Base-by-base conservation (phyloP, 2,329 filamentous ascomycete species). In the Penicillium sp. region DNA sequence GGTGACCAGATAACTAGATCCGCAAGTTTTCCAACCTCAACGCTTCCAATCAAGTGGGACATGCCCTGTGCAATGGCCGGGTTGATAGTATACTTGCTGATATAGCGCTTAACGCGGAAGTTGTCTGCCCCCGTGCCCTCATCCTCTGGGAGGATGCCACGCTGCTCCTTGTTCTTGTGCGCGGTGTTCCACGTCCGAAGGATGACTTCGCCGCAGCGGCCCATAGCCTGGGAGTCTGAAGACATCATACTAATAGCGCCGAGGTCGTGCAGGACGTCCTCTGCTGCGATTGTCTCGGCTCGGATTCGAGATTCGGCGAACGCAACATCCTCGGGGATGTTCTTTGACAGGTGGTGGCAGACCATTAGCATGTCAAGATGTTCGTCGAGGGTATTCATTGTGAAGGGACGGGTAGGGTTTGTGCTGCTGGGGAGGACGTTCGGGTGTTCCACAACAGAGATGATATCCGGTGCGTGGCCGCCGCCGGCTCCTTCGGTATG, bases 301-400 rank as follows among this genome's bases (percentile, higher is more conserved):
- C 94, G 91, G 78, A 98, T 98, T 45, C 94, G 91, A 41, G 89
- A 92, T 80, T 98, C 94, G 52, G 94, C 94, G 72, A 98, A 98
- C 1, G 93, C 93, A 15, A 98, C 90, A 75, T 98, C 94, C 80
- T 98, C 94, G 61, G 93, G 92, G 63, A 97, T 97, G 78, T 97
- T 89, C 77, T 91, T 92, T 56, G 89, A 93, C 9, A 98, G 83
- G 73, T 98, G 94, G 77, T 98, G 94, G 82, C 94, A 98, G 44
- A 97, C 92, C 94, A 97, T 97, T 51, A 97, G 82, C 94, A 98
- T 98, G 80, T 98, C 94, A 15, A 97, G 86, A 79, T 98, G 94
- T 78, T 98, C 94, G 73, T 97, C 94, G 0, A 98, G 85, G 0
- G 94, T 98, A 81, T 98, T 97, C 67, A 85, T 84, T 1, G 94